These are phyloP conservation scores for Fusarium paranaense DNA, from an alignment of 2,329 filamentous ascomycete species.

Conservation along the genomic window DNA sequence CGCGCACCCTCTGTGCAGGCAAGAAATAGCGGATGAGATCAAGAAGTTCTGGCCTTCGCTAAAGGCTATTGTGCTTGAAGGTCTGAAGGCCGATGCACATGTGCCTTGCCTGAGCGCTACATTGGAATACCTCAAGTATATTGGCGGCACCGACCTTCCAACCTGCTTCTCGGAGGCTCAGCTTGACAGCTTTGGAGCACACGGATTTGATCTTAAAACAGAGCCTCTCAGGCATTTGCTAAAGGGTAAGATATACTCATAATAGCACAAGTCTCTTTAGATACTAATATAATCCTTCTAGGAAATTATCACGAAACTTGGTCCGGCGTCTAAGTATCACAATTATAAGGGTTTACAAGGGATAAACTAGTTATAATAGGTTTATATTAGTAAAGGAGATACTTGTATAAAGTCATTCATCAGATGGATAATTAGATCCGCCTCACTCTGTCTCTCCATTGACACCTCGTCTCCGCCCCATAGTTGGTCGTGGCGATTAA, in stretches of 20 bases:
- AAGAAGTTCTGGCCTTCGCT: slow-evolving; percentile 61
- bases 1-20: slow-evolving; percentile 45
- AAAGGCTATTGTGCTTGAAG: slow-evolving; percentile 67
- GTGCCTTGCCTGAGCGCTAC: slow-evolving; percentile 69
- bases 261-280: not conserved
- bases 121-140: slow-evolving; percentile 76
- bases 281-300: not conserved
- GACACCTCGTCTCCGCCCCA: no score
- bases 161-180: slow-evolving; percentile 78
- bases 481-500: no score
- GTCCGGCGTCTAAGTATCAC: slow-evolving; percentile 1
- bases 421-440: no score
- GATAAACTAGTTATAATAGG: no score
- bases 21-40: slow-evolving; percentile 60
- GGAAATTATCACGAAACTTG: slow-evolving; percentile 13
- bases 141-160: slow-evolving; percentile 68
- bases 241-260: slow-evolving; percentile 4
- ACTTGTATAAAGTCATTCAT: no score
- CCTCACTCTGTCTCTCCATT: no score
- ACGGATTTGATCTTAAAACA: slow-evolving; percentile 47
- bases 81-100: slow-evolving; percentile 67
- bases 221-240: slow-evolving; percentile 12
- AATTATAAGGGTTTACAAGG: no score
- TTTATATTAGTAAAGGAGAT: no score
- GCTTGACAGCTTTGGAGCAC: slow-evolving; percentile 77